Evolutionary conservation across 805 yeast species (phyloP).

Genomic region (Lipomyces anomalus): DNA sequence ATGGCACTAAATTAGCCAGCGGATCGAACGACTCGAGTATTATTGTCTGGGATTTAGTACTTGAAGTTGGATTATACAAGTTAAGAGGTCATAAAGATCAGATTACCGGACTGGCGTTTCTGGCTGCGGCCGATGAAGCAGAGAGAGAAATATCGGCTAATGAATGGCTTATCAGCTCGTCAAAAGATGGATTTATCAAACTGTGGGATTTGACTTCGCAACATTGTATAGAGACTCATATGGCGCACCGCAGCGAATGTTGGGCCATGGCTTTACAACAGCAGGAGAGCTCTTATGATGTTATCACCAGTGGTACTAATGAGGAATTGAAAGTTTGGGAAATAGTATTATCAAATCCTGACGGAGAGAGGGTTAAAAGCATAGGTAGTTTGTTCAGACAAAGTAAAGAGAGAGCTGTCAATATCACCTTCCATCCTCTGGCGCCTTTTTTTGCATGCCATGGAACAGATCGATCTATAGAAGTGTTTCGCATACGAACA

Average conservation of each 20-base stretch:
- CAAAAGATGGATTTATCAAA: conserved; percentile 88
- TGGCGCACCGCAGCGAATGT: conserved; percentile 89
- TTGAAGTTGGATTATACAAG: conserved; percentile 82
- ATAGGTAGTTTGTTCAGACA: conserved; percentile 47
- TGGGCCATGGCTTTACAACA: conserved; percentile 64
- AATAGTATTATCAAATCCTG: conserved; percentile 50
- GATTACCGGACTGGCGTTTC: conserved; percentile 66
- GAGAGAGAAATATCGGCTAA: too few relatives aligned
- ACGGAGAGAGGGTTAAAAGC: conserved; percentile 49
- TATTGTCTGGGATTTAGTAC: conserved; percentile 91
- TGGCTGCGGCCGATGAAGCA: conserved; percentile 27
- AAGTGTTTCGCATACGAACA: conserved; percentile 65
- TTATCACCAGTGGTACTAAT: conserved; percentile 72
- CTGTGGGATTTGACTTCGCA: conserved; percentile 88
- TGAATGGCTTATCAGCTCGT: conserved; percentile 67
- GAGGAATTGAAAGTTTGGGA: conserved; percentile 81
- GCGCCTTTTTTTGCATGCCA: conserved; percentile 51
- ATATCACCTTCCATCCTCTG: conserved; percentile 49
- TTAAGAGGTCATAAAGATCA: conserved; percentile 85
- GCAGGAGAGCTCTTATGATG: conserved; percentile 35
- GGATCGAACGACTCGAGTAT: conserved; percentile 83
- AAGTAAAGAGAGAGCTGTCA: conserved; percentile 65
- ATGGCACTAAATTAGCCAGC: conserved; percentile 79
- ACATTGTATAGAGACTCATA: conserved; percentile 90
- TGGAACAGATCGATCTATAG: conserved; percentile 75